phyloP scores from a whole-genome alignment of 176 grass and related monocot species.

The Avena eriantha region DNA sequence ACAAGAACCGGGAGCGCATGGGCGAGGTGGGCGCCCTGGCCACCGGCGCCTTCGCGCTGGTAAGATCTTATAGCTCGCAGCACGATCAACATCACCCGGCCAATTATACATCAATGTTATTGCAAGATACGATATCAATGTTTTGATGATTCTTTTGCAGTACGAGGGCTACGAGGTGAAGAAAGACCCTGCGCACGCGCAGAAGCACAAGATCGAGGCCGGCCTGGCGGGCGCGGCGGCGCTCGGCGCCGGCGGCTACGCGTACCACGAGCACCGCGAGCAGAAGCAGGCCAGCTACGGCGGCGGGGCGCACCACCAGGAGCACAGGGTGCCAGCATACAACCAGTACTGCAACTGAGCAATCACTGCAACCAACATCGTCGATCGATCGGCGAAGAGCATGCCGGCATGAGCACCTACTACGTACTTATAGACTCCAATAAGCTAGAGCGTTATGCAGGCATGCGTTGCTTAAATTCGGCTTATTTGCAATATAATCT shows the following conservation, averaged over 20 bases:
- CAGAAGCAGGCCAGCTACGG: conserved; percentile 65
- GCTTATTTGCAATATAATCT: not conserved
- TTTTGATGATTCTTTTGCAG: too few relatives aligned
- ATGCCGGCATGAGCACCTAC: not conserved
- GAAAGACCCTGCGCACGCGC: conserved; percentile 73
- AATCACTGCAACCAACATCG: not conserved
- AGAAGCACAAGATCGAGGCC: conserved; percentile 82
- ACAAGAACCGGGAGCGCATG: conserved; percentile 76
- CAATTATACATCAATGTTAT: too few relatives aligned
- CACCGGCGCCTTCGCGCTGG: conserved; percentile 63
- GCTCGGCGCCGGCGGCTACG: conserved; percentile 70
- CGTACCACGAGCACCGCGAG: conserved; percentile 82
- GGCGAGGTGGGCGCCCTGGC: conserved; percentile 64
- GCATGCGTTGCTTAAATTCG: not conserved
- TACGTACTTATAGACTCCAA: not conserved
- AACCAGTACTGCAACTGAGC: conserved; percentile 50
- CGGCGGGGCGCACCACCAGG: conserved; percentile 31
- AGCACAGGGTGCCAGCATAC: conserved; percentile 52
- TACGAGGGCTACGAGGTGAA: conserved; percentile 73
- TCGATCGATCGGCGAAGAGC: not conserved
- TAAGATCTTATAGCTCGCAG: too few relatives aligned
- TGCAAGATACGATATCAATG: too few relatives aligned
- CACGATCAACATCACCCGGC: too few relatives aligned
- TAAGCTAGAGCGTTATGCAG: not conserved
- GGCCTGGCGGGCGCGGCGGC: conserved; percentile 55